Percentiles rank a stretch among this genome's conserved stretches.
phyloP scores from a whole-genome alignment of 441 rosid genomes.

The Erysimum cheiri region DNA sequence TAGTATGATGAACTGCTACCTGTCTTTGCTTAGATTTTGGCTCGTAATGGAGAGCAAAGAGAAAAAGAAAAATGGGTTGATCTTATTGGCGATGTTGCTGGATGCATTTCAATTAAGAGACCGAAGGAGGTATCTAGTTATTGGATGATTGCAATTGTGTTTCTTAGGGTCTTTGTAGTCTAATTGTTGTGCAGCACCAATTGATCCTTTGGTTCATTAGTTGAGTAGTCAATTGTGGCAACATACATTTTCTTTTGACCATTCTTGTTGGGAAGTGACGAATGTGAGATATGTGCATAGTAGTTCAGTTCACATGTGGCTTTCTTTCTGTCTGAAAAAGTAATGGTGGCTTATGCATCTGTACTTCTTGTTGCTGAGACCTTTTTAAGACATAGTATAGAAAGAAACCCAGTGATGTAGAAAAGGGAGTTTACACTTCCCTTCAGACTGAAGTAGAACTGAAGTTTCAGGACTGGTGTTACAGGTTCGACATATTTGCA shows the following conservation, averaged over 20 bases:
- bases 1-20: slow-evolving; percentile 27
- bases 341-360: slow-evolving; percentile 11
- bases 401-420: slow-evolving; percentile 3
- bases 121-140: slow-evolving; percentile 82
- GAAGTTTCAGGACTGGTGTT: slow-evolving; percentile 34
- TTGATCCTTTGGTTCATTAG: slow-evolving; percentile 32
- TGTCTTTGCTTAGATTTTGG: slow-evolving; percentile 71
- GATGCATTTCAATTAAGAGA: slow-evolving; percentile 95
- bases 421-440: slow-evolving; percentile 18
- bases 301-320: slow-evolving; percentile 13
- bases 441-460: slow-evolving; percentile 27
- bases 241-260: slow-evolving; percentile 26
- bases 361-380: slow-evolving; percentile 2
- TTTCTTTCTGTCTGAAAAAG: slow-evolving; percentile 14
- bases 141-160: slow-evolving; percentile 29
- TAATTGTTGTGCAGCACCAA: slow-evolving; percentile 20
- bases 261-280: slow-evolving; percentile 25
- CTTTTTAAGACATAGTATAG: slow-evolving; percentile 10
- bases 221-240: slow-evolving; percentile 23
- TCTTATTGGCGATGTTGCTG: slow-evolving; percentile 89
- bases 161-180: slow-evolving; percentile 21
- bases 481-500: slow-evolving; percentile 86
- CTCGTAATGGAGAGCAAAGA: slow-evolving; percentile 87
- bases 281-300: slow-evolving; percentile 27
- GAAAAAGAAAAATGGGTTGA: slow-evolving; percentile 95